phyloP scores from a whole-genome alignment of 192 early-diverging fungal genomes.

The Coemansia asiatica region DNA sequence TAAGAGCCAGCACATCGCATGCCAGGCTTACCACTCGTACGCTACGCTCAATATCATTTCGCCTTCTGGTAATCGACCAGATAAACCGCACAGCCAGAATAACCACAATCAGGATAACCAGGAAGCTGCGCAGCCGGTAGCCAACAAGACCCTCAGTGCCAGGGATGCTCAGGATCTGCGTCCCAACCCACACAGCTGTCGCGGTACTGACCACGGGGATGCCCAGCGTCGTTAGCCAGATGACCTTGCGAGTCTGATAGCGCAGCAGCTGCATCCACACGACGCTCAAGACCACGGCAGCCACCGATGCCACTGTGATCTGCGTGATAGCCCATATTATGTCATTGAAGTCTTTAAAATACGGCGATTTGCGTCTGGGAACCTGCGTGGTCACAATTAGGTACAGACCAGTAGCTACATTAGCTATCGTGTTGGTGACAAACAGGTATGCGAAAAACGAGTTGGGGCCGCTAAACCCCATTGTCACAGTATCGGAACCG shows the following conservation, averaged over 20 bases:
- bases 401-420: conserved; percentile 19
- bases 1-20: conserved; percentile 35
- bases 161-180: conserved; percentile 30
- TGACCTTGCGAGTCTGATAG: conserved; percentile 38
- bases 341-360: conserved; percentile 41
- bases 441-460: conserved; percentile 33
- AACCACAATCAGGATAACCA: conserved; percentile 31
- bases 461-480: conserved; percentile 35
- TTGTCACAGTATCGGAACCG: conserved; percentile 14
- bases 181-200: conserved; percentile 45
- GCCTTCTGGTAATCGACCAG: conserved; percentile 34
- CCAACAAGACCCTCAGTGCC: conserved; percentile 33
- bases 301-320: conserved; percentile 20
- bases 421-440: conserved; percentile 24
- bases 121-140: conserved; percentile 28
- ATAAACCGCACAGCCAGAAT: conserved; percentile 42
- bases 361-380: conserved; percentile 37
- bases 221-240: conserved; percentile 50
- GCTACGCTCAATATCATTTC: conserved; percentile 46
- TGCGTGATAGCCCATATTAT: conserved; percentile 31
- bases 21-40: conserved; percentile 37
- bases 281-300: conserved; percentile 25
- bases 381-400: conserved; percentile 28
- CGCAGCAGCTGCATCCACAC: conserved; percentile 48
- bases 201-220: conserved; percentile 37